phyloP scores from a whole-genome alignment of 2,329 filamentous ascomycete genomes.

The Fusarium odoratissimum region DNA sequence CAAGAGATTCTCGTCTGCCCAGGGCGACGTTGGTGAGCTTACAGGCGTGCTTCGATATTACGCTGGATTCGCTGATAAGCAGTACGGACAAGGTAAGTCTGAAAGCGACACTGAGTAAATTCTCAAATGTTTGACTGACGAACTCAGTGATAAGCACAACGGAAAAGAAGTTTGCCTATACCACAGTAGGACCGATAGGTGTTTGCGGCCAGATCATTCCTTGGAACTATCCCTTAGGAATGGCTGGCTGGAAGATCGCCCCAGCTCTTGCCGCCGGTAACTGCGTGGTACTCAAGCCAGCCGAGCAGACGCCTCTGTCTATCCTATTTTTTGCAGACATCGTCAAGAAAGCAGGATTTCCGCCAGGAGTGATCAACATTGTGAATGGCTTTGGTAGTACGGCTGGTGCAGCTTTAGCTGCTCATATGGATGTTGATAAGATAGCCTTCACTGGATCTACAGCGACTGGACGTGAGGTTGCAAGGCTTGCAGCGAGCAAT shows the following conservation, averaged over 20 bases:
- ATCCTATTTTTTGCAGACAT: constrained; percentile 74
- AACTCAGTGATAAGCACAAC: constrained; percentile 72
- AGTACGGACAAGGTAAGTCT: constrained; percentile 67
- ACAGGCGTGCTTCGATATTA: constrained; percentile 73
- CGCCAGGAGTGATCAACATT: constrained; percentile 81
- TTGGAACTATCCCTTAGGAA: constrained; percentile 73
- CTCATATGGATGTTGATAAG: constrained; percentile 77
- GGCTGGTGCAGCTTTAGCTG: constrained; percentile 74
- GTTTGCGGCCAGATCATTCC: constrained; percentile 81
- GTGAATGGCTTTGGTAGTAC: constrained; percentile 76
- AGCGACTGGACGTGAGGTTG: constrained; percentile 73
- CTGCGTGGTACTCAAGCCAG: constrained; percentile 72
- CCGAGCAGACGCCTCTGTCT: constrained; percentile 74
- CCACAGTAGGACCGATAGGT: constrained; percentile 78
- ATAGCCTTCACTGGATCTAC: constrained; percentile 84
- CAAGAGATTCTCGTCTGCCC: constrained; percentile 70
- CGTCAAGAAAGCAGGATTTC: constrained; percentile 79
- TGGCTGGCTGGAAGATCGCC: constrained; percentile 76
- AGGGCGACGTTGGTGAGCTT: constrained; percentile 69
- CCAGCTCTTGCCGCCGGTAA: constrained; percentile 76
- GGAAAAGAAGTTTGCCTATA: constrained; percentile 79
- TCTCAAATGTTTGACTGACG: not conserved
- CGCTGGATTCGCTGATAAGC: constrained; percentile 83
- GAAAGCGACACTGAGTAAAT: too few relatives aligned
- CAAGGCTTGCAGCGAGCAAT: constrained; percentile 66